Evolutionary conservation across 1,284 basidiomycete genomes (phyloP), one percentile per base, ranked within the genome.

Genomic region (Heterobasidion irregulare): DNA sequence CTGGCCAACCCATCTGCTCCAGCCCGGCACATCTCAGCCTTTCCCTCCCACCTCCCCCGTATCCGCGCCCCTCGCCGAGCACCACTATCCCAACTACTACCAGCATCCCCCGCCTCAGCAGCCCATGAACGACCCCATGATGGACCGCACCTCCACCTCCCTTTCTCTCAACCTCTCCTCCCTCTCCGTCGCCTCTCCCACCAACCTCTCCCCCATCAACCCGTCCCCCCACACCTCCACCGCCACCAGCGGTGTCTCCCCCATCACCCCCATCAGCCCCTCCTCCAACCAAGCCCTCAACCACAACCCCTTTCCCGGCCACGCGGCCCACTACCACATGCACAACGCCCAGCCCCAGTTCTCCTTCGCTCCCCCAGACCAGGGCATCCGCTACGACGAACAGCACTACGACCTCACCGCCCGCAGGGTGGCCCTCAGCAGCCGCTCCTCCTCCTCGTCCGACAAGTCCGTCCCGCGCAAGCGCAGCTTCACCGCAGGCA

Each of bases 111-210:
- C 54, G 6, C 36, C 56, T 12, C 45, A 41, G n/a, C 47, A 51
- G 35, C 44, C 36, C 13, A 50, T 59, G 53, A 62, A 53, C 47
- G 56, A 56, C 57, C 48, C 53, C 63, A 62, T 56, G 57, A 53
- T 60, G 54, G 68, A 69, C 59, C 63, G 66, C 53, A 62, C 67
- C 32, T 58, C 61, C 36, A 41, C 38, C 26, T 61, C 68, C 7
- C 74, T 87, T 54, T 80, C 82, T n/a, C 78, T 88, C 66, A 88
- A 87, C 65, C 72, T 88, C 56, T 80, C 80, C 35, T 75, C 76
- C 1, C 75, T 88, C 54, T 72, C 78, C 51, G 84, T 87, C 58
- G 68, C 82, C 38, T 84, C 82, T 12, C 83, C 85, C 15, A 75
- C 80, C 16, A 77, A 77, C 57, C 72, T 81, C 53, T 84, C 83